phyloP scores from a whole-genome alignment of 2,329 filamentous ascomycete genomes.

The Ramularia collo-cygni region DNA sequence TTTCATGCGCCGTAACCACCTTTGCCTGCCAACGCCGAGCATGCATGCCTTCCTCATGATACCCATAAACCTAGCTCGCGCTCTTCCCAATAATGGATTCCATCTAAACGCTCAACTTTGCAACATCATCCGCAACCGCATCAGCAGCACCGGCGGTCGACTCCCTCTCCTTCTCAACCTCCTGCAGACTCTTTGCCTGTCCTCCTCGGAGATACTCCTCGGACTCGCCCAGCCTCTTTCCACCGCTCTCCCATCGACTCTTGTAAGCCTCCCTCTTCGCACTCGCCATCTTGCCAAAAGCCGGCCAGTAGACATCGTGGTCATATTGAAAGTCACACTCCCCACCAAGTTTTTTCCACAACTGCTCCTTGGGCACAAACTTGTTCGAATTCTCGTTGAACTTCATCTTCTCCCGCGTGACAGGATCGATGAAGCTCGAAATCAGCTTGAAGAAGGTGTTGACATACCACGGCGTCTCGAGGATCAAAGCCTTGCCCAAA shows the following conservation, averaged over 20 bases:
- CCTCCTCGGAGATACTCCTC: constrained; percentile 84
- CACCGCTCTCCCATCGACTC: constrained; percentile 70
- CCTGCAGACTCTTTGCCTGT: constrained; percentile 25
- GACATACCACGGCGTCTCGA: constrained; percentile 87
- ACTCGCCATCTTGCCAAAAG: constrained; percentile 64
- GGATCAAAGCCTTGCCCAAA: constrained; percentile 79
- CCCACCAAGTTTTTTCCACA: constrained; percentile 73
- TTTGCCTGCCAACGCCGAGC: too few species aligned
- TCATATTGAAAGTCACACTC: constrained; percentile 87
- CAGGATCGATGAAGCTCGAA: constrained; percentile 90
- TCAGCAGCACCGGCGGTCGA: not conserved
- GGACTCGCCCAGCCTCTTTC: constrained; percentile 75
- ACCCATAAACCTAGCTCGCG: too few species aligned
- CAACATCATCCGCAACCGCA: not conserved
- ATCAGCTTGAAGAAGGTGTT: constrained; percentile 94
- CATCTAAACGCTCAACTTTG: not conserved
- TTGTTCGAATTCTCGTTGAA: constrained; percentile 88
- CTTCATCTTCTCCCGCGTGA: constrained; percentile 90
- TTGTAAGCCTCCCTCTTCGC: constrained; percentile 56
- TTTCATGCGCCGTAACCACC: too few species aligned
- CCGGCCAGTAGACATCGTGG: constrained; percentile 82
- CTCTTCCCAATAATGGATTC: too few species aligned
- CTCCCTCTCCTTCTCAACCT: constrained; percentile 9
- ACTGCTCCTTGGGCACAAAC: constrained; percentile 73
- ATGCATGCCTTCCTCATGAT: too few species aligned